Conservation (phyloP, 495 filamentous ascomycete species). For the Lepraria neglecta region DNA sequence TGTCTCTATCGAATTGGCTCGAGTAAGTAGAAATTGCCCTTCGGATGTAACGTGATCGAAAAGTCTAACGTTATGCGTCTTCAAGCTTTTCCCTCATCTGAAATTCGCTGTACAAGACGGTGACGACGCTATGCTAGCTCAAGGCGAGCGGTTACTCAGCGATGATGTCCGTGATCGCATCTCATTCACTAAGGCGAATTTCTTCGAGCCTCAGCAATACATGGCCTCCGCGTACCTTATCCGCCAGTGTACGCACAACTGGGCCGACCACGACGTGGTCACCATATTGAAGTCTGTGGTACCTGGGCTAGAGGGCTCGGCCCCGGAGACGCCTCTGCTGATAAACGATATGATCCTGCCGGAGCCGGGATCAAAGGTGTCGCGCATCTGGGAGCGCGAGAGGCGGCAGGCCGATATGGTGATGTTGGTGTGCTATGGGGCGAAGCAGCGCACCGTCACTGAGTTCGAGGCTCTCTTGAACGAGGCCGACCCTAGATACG, state of each 20-base stretch:
- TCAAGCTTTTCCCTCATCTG: constrained; percentile 16
- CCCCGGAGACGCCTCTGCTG: constrained; percentile 28
- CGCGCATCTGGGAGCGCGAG: constrained; percentile 12
- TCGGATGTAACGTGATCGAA: no score
- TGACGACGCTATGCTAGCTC: constrained; percentile 23
- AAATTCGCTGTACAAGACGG: constrained; percentile 35
- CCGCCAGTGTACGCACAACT: constrained; percentile 33
- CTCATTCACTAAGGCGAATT: constrained; percentile 28
- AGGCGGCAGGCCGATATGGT: constrained; percentile 29
- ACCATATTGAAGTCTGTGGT: constrained; percentile 29
- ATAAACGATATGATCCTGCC: constrained; percentile 35
- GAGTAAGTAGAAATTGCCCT: no score
- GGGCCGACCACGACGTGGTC: constrained; percentile 28
- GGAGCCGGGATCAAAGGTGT: constrained; percentile 6
- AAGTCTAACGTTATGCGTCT: not conserved
- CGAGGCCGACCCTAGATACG: constrained; percentile 30
- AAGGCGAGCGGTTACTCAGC: constrained; percentile 18
- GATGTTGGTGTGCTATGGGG: constrained; percentile 31
- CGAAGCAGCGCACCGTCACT: constrained; percentile 32
- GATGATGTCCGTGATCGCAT: constrained; percentile 25
- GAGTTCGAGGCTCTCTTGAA: constrained; percentile 32
- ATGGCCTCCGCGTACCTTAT: constrained; percentile 29
- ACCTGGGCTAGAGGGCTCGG: constrained; percentile 28
- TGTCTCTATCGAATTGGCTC: constrained; percentile 22
- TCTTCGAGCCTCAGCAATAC: constrained; percentile 33